Evolutionary conservation across 768 basidiomycete genomes (phyloP), one percentile per base, ranked within the genome.

Genomic region (Tremella fuciformis): DNA sequence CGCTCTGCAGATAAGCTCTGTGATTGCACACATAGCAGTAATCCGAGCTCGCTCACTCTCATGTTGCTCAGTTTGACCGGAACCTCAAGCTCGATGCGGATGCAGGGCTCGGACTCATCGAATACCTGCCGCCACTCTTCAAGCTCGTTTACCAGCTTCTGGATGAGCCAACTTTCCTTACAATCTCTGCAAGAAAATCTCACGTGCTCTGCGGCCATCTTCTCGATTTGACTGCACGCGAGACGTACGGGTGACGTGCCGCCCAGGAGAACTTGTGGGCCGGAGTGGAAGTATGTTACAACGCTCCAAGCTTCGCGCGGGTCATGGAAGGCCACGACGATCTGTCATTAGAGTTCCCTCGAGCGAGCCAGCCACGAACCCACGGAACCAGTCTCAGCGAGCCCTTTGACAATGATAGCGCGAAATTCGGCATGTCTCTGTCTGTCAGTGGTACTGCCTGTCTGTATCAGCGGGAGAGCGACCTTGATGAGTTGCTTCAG

Each of bases 371-470:
- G 57, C 8, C 13, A 11, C 1, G 9, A 26, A 59, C 64, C 38
- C 37, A 68, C 69, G 46, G 19, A 60, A 13, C 69, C 66, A 25
- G 48, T 57, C 3, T 29, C 44, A 29, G 49, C 47, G 15, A 67
- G 55, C 34, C 53, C 52, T 76, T 93, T 93, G 55, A 79, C 77
- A 1, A 87, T 85, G 37, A 96, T 83, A 1, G 84, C 81, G 7
- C 89, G 85, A 38, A 93, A 82, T 65, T 93, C 89, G 8, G 84
- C 80, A 0, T 89, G 90, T 41, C 86, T 86, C 9, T 84, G 84
- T 67, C 91, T 88, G 19, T 18, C n/a, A 46, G n/a, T 34, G 15
- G 16, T 48, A 4, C 6, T 3, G 21, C 11, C 15, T 8, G 41
- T 19, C 16, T 15, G 19, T 11, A 19, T 2, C 19, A 18, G 13